A percentile compares a stretch with the other conserved stretches of the same genome.
phyloP scores from a whole-genome alignment of 805 yeast genomes.

The Pichia rugopelliculosa region DNA sequence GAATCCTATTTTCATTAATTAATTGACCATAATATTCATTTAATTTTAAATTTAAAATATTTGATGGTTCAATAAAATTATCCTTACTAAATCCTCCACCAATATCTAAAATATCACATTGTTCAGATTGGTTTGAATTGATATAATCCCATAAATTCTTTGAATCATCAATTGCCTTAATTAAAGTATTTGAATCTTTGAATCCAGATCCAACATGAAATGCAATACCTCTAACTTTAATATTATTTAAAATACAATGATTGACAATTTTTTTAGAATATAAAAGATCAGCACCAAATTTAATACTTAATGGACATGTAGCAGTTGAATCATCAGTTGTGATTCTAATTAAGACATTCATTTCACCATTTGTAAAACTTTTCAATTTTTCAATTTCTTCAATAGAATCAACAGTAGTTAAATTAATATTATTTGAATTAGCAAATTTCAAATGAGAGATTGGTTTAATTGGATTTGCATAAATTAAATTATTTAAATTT shows the following conservation, averaged over 20 bases:
- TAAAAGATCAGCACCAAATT: constrained; percentile 73
- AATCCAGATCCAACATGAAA: constrained; percentile 97
- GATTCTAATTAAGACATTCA: constrained; percentile 68
- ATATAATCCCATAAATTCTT: constrained; percentile 60
- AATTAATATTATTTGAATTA: constrained; percentile 40
- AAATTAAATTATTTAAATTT: constrained; percentile 65
- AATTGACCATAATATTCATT: constrained; percentile 50
- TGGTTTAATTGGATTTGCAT: constrained; percentile 94
- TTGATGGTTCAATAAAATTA: constrained; percentile 50
- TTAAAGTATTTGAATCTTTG: constrained; percentile 56
- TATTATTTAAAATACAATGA: constrained; percentile 51
- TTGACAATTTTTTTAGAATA: constrained; percentile 49
- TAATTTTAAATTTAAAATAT: constrained; percentile 48
- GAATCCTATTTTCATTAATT: constrained; percentile 24
- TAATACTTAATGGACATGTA: constrained; percentile 77
- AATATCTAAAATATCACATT: constrained; percentile 54
- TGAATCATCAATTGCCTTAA: constrained; percentile 67
- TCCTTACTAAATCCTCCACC: constrained; percentile 87
- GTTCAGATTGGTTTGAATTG: constrained; percentile 32
- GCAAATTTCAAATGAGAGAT: constrained; percentile 75
- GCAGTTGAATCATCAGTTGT: constrained; percentile 86
- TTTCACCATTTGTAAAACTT: constrained; percentile 42
- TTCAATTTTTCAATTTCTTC: constrained; percentile 76
- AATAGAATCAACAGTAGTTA: constrained; percentile 84
- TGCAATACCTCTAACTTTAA: constrained; percentile 76